Percentiles rank a stretch among this genome's conserved stretches.
These are phyloP conservation scores for Tricholoma sp. DNA, from an alignment of 768 basidiomycete species.

Conservation along the genomic window DNA sequence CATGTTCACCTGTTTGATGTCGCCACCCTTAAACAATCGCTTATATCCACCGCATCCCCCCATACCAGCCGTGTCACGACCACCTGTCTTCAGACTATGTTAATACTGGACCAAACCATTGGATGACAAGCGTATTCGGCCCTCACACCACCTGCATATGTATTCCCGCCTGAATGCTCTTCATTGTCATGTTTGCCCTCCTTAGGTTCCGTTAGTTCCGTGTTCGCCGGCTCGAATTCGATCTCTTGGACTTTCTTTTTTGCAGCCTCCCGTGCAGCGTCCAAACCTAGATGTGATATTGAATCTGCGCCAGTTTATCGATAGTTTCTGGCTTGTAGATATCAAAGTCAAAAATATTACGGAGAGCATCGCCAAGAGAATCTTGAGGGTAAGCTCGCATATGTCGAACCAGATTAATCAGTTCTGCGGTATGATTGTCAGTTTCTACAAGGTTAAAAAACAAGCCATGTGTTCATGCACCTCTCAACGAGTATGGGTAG, in stretches of 20 bases:
- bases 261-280: conserved; percentile 49
- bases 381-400: conserved; percentile 58
- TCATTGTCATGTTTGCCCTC: conserved; percentile 60
- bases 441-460: neutral
- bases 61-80: conserved; percentile 60
- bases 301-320: conserved; percentile 51
- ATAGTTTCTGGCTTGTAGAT: conserved; percentile 62
- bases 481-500: conserved; percentile 68
- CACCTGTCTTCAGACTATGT: conserved; percentile 43
- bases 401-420: conserved; percentile 63
- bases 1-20: conserved; percentile 50
- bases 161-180: conserved; percentile 58
- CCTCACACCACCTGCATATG: conserved; percentile 64
- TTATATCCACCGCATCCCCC: conserved; percentile 68
- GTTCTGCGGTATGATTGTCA: conserved; percentile 31
- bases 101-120: neutral
- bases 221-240: conserved; percentile 52
- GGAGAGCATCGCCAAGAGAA: conserved; percentile 49
- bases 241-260: conserved; percentile 52
- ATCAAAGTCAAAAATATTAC: conserved; percentile 70
- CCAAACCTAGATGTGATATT: conserved; percentile 50
- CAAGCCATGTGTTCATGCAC: conserved; percentile 23
- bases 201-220: conserved; percentile 48
- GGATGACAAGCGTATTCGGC: conserved; percentile 11
- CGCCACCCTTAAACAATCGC: conserved; percentile 55